Percentiles rank a stretch among this genome's conserved stretches.
These are phyloP conservation scores for Annulohypoxylon maeteangense DNA, from an alignment of 495 filamentous ascomycete species.

Conservation along the genomic window DNA sequence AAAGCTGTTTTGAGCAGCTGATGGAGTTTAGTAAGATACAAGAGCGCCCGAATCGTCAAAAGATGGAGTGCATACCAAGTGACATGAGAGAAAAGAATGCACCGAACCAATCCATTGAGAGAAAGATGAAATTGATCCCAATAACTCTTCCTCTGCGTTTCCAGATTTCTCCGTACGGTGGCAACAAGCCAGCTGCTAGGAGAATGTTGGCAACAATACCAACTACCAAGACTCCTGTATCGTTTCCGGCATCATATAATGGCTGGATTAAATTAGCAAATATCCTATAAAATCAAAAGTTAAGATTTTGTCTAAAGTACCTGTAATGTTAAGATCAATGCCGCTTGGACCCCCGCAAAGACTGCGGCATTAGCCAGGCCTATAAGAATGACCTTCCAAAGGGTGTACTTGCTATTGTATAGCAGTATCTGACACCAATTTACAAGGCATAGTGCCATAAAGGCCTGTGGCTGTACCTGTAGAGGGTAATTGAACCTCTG, in stretches of 20 bases:
- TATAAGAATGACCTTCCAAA: conserved; percentile 60
- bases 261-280: conserved; percentile 44
- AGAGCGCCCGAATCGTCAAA: background rate
- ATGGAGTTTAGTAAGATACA: conserved; percentile 9
- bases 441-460: conserved; percentile 70
- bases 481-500: conserved; percentile 80
- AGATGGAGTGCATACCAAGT: conserved; percentile 59
- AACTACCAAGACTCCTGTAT: conserved; percentile 67
- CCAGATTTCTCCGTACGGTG: conserved; percentile 77
- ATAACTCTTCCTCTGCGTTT: conserved; percentile 75
- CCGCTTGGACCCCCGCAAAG: conserved; percentile 69
- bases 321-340: conserved; percentile 71
- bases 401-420: conserved; percentile 67
- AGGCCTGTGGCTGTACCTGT: conserved; percentile 78
- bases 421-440: conserved; percentile 73
- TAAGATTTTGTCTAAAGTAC: conserved; percentile 49
- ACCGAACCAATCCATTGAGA: conserved; percentile 75
- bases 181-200: conserved; percentile 69
- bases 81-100: conserved; percentile 82
- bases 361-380: conserved; percentile 52
- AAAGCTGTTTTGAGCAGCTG: conserved; percentile 74
- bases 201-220: conserved; percentile 70
- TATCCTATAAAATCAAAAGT: background rate
- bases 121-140: conserved; percentile 75
- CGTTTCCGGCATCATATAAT: conserved; percentile 60